Percentiles rank a stretch among this genome's conserved stretches.
Evolutionary conservation across 768 basidiomycete species (phyloP).

Genomic region (Psilocybe azurescens): DNA sequence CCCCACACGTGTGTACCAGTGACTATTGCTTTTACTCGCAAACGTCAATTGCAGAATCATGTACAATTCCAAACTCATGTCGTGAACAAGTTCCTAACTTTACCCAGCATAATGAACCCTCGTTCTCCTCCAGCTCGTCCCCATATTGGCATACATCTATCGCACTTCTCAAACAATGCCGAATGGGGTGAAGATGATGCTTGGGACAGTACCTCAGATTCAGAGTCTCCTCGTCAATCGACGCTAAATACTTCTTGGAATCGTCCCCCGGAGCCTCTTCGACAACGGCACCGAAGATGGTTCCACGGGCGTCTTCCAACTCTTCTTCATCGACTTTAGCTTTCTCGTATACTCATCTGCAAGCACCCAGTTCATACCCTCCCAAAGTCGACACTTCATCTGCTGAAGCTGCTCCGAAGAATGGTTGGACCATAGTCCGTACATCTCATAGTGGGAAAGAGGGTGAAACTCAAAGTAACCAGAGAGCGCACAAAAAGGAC

Average conservation of each 20-base stretch:
- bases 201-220: constrained; percentile 86
- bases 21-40: background rate
- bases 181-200: constrained; percentile 89
- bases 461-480: constrained; percentile 22
- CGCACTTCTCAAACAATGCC: constrained; percentile 43
- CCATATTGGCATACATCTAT: constrained; percentile 68
- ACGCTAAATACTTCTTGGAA: constrained; percentile 52
- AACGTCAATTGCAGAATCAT: background rate
- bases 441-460: constrained; percentile 35
- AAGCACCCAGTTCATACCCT: constrained; percentile 78
- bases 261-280: constrained; percentile 36
- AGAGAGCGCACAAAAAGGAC: constrained; percentile 20
- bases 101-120: constrained; percentile 44
- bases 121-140: constrained; percentile 77
- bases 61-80: background rate
- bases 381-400: constrained; percentile 47
- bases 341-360: constrained; percentile 83
- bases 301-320: constrained; percentile 47
- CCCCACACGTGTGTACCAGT: constrained; percentile 18
- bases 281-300: constrained; percentile 56
- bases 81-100: constrained; percentile 5
- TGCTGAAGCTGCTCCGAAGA: constrained; percentile 45
- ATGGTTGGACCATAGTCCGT: constrained; percentile 81
- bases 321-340: constrained; percentile 73
- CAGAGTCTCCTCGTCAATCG: constrained; percentile 68